Conservation (phyloP, 2,329 filamentous ascomycete genomes). For the Curvularia sp. region DNA sequence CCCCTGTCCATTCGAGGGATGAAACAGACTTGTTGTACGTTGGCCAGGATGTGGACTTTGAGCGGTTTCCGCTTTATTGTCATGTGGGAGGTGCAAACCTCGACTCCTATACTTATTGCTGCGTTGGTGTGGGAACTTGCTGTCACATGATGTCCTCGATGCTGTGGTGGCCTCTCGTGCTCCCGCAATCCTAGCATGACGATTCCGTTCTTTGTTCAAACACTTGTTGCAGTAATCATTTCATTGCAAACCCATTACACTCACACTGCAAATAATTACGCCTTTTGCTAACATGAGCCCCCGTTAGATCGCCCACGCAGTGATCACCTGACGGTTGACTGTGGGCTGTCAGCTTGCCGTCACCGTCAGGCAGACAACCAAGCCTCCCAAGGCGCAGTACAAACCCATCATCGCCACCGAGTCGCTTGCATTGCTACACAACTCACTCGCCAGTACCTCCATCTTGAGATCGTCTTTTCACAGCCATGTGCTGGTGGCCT, state of each 20-base stretch:
- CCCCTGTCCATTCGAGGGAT: neutral
- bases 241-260: neutral
- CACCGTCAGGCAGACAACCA: neutral
- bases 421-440: neutral
- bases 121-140: neutral
- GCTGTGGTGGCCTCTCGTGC: neutral
- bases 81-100: too few species aligned
- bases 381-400: conserved; percentile 1
- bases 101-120: neutral
- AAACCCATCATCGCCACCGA: neutral
- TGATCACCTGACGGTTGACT: neutral
- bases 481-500: conserved; percentile 17
- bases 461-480: conserved; percentile 5
- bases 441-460: conserved; percentile 1
- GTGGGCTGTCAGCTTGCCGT: neutral
- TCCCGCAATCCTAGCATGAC: neutral
- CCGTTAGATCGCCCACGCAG: neutral
- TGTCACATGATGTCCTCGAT: neutral
- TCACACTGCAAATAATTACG: neutral
- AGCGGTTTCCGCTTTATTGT: neutral
- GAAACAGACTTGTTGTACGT: conserved; percentile 8
- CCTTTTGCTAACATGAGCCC: conserved; percentile 1
- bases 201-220: neutral
- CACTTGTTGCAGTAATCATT: neutral
- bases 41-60: conserved; percentile 1